phyloP scores from a whole-genome alignment of 352 stramenopile species.

The Saprolegnia parasitica region DNA sequence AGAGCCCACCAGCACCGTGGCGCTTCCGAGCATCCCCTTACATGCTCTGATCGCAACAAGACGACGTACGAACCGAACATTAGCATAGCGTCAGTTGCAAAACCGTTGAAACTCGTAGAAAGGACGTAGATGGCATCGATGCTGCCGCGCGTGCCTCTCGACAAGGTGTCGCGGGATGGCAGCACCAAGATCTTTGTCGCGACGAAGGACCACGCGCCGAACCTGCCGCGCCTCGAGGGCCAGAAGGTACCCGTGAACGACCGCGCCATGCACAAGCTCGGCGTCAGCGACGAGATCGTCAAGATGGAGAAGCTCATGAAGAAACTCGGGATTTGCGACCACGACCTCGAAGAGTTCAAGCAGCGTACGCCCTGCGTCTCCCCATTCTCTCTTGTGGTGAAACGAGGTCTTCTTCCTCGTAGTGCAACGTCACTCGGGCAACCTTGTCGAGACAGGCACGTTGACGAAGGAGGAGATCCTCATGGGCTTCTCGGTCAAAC shows the following conservation, averaged over 20 bases:
- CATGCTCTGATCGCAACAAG: too few relatives aligned
- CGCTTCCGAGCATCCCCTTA: too few relatives aligned
- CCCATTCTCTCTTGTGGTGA: too few relatives aligned
- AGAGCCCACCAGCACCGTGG: too few relatives aligned
- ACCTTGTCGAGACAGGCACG: not conserved
- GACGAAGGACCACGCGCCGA: not conserved
- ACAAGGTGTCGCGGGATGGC: not conserved
- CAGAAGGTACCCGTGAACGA: not conserved
- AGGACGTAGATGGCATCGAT: not conserved
- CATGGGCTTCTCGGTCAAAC: constrained; percentile 58
- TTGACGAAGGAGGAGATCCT: constrained; percentile 52
- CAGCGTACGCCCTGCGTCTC: constrained; percentile 9
- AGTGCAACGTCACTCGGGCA: constrained; percentile 22
- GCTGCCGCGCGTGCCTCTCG: not conserved
- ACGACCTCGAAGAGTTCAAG: constrained; percentile 38
- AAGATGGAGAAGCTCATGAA: constrained; percentile 75
- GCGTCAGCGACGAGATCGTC: constrained; percentile 53
- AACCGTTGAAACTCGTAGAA: not conserved
- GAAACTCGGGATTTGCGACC: constrained; percentile 64
- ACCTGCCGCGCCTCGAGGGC: not conserved
- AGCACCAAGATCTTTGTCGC: not conserved
- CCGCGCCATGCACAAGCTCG: constrained; percentile 38
- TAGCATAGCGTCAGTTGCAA: too few relatives aligned
- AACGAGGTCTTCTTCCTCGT: not conserved
- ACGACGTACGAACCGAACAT: too few relatives aligned